phyloP scores from a whole-genome alignment of 2,329 filamentous ascomycete genomes.

The Alternaria ethzedia region DNA sequence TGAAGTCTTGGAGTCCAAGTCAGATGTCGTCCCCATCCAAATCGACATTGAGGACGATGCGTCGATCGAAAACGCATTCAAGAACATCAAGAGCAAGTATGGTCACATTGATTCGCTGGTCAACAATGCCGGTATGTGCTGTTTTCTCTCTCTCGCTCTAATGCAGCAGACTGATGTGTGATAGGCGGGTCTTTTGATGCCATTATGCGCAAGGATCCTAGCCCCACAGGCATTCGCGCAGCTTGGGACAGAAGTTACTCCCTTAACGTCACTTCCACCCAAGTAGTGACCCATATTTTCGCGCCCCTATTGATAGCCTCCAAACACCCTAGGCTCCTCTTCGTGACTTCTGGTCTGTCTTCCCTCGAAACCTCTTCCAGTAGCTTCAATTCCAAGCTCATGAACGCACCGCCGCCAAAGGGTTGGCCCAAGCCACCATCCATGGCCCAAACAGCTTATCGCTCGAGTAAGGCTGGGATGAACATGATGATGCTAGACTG shows the following conservation, averaged over 20 bases:
- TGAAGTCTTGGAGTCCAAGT: slow-evolving; percentile 52
- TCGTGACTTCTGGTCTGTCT: slow-evolving; percentile 53
- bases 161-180: slow-evolving; percentile 17
- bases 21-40: slow-evolving; percentile 55
- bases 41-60: slow-evolving; percentile 62
- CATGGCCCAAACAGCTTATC: slow-evolving; percentile 45
- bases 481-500: slow-evolving; percentile 61
- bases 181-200: slow-evolving; percentile 55
- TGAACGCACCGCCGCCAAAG: slow-evolving; percentile 34
- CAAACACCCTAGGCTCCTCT: slow-evolving; percentile 44
- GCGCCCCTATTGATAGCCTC: slow-evolving; percentile 49
- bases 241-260: slow-evolving; percentile 47
- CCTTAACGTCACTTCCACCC: slow-evolving; percentile 49
- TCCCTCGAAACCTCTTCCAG: slow-evolving; percentile 43
- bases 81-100: slow-evolving; percentile 51
- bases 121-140: slow-evolving; percentile 61
- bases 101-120: slow-evolving; percentile 61
- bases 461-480: slow-evolving; percentile 54
- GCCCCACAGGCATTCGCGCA: slow-evolving; percentile 43
- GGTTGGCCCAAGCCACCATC: slow-evolving; percentile 57
- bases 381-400: slow-evolving; percentile 30
- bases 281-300: slow-evolving; percentile 46
- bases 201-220: slow-evolving; percentile 29
- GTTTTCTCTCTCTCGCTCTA: too few species aligned
- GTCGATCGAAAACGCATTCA: slow-evolving; percentile 57